phyloP scores from a whole-genome alignment of 495 filamentous ascomycete species.

The Penicillium goetzii region DNA sequence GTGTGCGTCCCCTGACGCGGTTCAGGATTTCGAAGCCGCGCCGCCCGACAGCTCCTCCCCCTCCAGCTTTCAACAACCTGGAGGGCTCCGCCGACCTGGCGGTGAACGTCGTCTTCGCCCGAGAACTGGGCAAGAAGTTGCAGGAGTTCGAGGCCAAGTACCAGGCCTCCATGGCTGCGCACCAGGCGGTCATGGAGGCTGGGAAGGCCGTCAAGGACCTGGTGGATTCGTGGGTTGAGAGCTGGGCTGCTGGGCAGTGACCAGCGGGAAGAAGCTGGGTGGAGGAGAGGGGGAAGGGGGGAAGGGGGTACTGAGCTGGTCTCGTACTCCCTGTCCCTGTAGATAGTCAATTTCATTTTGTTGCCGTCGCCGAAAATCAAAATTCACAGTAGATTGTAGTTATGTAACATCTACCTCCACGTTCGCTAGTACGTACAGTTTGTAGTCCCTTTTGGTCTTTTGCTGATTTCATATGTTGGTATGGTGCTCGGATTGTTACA shows the following conservation, averaged over 20 bases:
- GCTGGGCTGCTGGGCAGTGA: slow-evolving; percentile 20
- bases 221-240: slow-evolving; percentile 21
- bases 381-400: not conserved
- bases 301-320: slow-evolving; percentile 7
- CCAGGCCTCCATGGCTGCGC: slow-evolving; percentile 12
- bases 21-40: not conserved
- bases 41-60: not conserved
- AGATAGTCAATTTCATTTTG: not conserved
- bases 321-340: not conserved
- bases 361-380: not conserved
- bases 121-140: slow-evolving; percentile 20
- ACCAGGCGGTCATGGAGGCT: slow-evolving; percentile 18
- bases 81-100: slow-evolving; percentile 16
- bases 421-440: not conserved
- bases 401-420: not conserved
- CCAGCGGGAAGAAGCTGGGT: not conserved
- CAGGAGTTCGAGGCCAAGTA: slow-evolving; percentile 24
- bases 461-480: no score
- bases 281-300: not conserved
- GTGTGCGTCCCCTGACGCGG: not conserved
- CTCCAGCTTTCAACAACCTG: slow-evolving; percentile 11
- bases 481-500: no score
- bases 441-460: not conserved
- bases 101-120: slow-evolving; percentile 18
- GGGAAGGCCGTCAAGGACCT: slow-evolving; percentile 16